phyloP scores from a whole-genome alignment of 345 rosid species.

The Eutrema japonicum region DNA sequence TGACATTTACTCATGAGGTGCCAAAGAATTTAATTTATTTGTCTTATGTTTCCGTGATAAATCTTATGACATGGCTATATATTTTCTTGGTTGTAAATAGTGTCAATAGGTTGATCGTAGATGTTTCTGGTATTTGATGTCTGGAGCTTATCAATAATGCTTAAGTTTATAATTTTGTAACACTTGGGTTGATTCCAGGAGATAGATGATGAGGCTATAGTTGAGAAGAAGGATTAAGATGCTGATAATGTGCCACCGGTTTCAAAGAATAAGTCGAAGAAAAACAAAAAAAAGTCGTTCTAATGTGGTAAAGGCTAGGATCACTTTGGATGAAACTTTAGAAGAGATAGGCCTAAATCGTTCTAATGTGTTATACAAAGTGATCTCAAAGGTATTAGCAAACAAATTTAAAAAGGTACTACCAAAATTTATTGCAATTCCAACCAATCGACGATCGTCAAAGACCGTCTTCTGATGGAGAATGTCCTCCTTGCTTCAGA shows the following conservation, averaged over 20 bases:
- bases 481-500: too few species aligned
- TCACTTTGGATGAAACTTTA: conserved; percentile 52
- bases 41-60: conserved; percentile 2
- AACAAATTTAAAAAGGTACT: too few species aligned
- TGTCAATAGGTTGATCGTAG: too few species aligned
- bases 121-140: not conserved
- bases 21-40: conserved; percentile 1
- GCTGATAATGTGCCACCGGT: conserved; percentile 5
- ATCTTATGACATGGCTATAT: not conserved
- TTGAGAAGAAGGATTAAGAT: conserved; percentile 39
- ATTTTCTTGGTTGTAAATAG: not conserved
- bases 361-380: too few species aligned
- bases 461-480: too few species aligned
- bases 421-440: too few species aligned
- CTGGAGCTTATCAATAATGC: not conserved
- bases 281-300: conserved; percentile 75
- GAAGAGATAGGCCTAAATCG: too few species aligned
- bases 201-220: conserved; percentile 41
- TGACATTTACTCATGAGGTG: conserved; percentile 99
- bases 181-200: conserved; percentile 48
- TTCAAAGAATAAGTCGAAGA: conserved; percentile 60
- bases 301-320: conserved; percentile 43
- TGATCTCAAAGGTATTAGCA: too few species aligned
- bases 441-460: too few species aligned
- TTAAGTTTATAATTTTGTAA: conserved; percentile 11